Evolutionary conservation across 2,329 filamentous ascomycete genomes (phyloP), one percentile per base, ranked within the genome.

Genomic region (Seiridium unicorne): DNA sequence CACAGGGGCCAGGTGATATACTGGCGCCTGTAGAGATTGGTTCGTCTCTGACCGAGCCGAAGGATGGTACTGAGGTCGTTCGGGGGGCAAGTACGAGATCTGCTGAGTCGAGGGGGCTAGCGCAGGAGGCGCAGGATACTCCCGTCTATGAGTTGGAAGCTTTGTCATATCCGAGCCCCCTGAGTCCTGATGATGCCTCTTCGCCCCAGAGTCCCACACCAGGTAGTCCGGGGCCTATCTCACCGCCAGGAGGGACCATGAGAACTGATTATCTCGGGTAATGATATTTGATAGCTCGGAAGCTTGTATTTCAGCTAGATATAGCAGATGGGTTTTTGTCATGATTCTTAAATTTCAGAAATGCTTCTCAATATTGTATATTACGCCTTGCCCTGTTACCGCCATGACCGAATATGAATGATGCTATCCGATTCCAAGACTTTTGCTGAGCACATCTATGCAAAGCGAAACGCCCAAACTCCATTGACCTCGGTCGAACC

Each of bases 11-110:
- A 3, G 76, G 74, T 8, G 81, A 85, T 64, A 83, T 84, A 46
- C 70, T 76, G 0, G 74, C 73, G 26, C 78, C 84, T 3, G 82
- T 86, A 3, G 84, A 87, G 74, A 82, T 87, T 10, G 82, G 79
- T 61, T 78, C 79, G 51, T 40, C 58, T 6, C 31, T 55, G 44
- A 35, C 35, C 10, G 38, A 53, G 34, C 31, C 32, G 5, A 49
- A 49, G 47, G 47, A 49, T 6, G 47, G 35, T 9, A 26, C 49
- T 8, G 60, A 51, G 59, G 13, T 59, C 57, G 64, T 63, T 58
- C 59, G 65, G 11, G 59, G 64, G 13, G 60, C 66, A 62, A 44
- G 60, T 62, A 46, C 56, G 58, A 35, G 48, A 31, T 44, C 48
- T 42, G 46, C 36, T 1, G 36, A 44, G 5, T 31, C 7, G 9